phyloP scores from a whole-genome alignment of 2,329 filamentous ascomycete genomes.

The Zymoseptoria pseudotritici region DNA sequence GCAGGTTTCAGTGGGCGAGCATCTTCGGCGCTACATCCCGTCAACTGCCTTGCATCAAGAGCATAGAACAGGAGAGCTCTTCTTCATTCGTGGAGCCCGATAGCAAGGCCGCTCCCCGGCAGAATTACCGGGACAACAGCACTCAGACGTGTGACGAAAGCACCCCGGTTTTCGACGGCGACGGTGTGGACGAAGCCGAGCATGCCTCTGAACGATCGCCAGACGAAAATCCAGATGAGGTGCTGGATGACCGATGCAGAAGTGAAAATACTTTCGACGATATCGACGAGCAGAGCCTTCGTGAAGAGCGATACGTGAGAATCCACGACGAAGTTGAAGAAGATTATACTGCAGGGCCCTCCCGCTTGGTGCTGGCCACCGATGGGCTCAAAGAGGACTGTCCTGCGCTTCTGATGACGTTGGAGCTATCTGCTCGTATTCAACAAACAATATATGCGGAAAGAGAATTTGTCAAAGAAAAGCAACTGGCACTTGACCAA shows the following conservation, averaged over 20 bases:
- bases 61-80: too few species aligned
- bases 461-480: background rate
- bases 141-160: background rate
- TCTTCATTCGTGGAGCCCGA: too few species aligned
- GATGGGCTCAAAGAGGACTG: slow-evolving; percentile 12
- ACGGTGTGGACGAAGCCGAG: background rate
- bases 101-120: too few species aligned
- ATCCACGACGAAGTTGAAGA: slow-evolving; percentile 1
- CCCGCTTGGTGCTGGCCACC: slow-evolving; percentile 6
- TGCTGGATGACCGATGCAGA: background rate
- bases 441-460: slow-evolving; percentile 6
- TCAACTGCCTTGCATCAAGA: background rate
- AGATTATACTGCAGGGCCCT: slow-evolving; percentile 13
- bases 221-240: background rate
- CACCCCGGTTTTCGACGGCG: background rate
- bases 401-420: slow-evolving; percentile 9
- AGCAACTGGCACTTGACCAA: too few species aligned
- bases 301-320: slow-evolving; percentile 1
- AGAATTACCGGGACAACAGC: background rate
- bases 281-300: slow-evolving; percentile 3
- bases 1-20: background rate
- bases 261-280: background rate
- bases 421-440: slow-evolving; percentile 4
- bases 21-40: background rate
- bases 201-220: background rate